A percentile compares a stretch with the other conserved stretches of the same genome.
Conservation (phyloP, 306 rosid genomes). For the Cicer pinnatifidum region DNA sequence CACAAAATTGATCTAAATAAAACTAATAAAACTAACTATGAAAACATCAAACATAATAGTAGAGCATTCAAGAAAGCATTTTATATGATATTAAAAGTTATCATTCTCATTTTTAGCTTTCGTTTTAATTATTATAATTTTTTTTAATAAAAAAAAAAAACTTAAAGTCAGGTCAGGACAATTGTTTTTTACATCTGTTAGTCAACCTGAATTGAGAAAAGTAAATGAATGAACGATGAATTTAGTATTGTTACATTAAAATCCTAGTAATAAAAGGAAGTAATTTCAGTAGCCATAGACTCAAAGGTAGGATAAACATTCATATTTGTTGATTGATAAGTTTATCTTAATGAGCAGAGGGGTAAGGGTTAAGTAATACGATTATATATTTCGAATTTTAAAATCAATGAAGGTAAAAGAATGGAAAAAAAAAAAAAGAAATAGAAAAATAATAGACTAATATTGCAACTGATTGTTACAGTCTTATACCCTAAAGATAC, state of each 20-base stretch:
- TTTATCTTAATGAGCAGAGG: background rate
- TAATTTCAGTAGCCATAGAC: background rate
- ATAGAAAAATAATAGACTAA: background rate
- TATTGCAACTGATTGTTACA: background rate
- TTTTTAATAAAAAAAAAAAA: too few relatives aligned
- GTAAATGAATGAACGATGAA: constrained; percentile 15
- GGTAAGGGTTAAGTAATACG: constrained; percentile 17
- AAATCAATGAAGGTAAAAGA: background rate
- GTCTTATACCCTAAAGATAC: background rate
- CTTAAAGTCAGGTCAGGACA: too few relatives aligned
- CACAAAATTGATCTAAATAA: background rate
- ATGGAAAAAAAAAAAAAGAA: background rate
- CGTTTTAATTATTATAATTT: too few relatives aligned
- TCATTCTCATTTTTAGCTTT: too few relatives aligned
- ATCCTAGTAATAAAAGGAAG: constrained; percentile 2
- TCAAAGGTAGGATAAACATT: constrained; percentile 16
- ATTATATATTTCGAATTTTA: background rate
- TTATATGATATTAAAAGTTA: too few relatives aligned
- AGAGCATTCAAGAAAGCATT: too few relatives aligned
- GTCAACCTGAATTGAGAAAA: constrained; percentile 65
- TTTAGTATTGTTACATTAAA: constrained; percentile 19
- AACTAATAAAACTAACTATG: background rate
- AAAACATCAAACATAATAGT: background rate
- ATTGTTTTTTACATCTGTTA: constrained; percentile 68
- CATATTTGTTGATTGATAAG: background rate